phyloP scores from a whole-genome alignment of 805 yeast genomes.

The Diddensiella transvaalensis region DNA sequence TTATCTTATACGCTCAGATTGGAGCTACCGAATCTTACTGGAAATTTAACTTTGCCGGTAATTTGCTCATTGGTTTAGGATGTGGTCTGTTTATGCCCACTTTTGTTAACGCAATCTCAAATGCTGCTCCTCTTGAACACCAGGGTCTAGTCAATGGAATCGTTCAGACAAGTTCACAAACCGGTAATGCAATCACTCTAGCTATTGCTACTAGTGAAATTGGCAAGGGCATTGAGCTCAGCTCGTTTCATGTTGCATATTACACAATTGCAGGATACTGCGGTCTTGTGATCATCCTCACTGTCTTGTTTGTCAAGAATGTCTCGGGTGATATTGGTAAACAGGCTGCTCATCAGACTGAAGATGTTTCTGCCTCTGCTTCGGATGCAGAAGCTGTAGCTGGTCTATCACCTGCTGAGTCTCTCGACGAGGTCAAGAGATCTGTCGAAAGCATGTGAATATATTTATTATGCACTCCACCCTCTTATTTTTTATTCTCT shows the following conservation, averaged over 20 bases:
- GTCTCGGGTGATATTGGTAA: background rate
- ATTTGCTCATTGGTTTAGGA: slow-evolving; percentile 27
- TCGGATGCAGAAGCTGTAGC: background rate
- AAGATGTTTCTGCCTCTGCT: background rate
- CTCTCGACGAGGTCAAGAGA: background rate
- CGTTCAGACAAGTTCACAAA: slow-evolving; percentile 36
- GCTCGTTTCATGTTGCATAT: slow-evolving; percentile 12
- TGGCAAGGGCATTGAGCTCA: slow-evolving; percentile 7
- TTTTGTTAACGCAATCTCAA: slow-evolving; percentile 33
- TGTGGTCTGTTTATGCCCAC: slow-evolving; percentile 36
- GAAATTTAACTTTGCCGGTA: slow-evolving; percentile 32
- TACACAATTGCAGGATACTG: slow-evolving; percentile 17
- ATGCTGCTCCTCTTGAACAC: slow-evolving; percentile 36
- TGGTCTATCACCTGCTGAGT: background rate
- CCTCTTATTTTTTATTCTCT: too few species aligned
- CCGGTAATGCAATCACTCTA: slow-evolving; percentile 33
- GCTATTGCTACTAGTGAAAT: slow-evolving; percentile 26
- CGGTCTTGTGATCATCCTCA: slow-evolving; percentile 8
- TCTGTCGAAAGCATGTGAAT: too few species aligned
- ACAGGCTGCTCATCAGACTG: background rate
- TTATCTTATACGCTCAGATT: slow-evolving; percentile 29
- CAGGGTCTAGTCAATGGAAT: slow-evolving; percentile 42
- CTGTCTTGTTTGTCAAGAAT: slow-evolving; percentile 7
- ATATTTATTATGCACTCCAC: too few species aligned
- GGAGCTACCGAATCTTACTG: slow-evolving; percentile 29